Base-by-base conservation (phyloP, 345 rosid species). In the Psidium guajava region DNA sequence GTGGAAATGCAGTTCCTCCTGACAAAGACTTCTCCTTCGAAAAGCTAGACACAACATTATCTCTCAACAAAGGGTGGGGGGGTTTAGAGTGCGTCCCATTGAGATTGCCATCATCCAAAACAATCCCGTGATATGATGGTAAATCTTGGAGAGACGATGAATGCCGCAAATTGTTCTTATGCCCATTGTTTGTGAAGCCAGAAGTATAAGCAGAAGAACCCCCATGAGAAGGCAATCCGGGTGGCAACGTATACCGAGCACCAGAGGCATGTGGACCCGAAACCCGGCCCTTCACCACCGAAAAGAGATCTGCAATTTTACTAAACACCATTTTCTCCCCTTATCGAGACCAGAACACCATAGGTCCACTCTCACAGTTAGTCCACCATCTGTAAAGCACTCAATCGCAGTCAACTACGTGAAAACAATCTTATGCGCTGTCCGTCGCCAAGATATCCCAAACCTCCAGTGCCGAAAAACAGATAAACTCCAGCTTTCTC, bases 131-230 rank as follows among this genome's bases (percentile, higher is more conserved):
- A 85, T 93, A 94, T 0, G 93, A 86, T 47, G 99, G 89, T 82
- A 97, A 93, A 86, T 97, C 99, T 87, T 96, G 99, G 54, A 97
- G 98, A 73, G 99, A 97, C 0, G 99, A 90, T 1, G 99, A 93
- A 52, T 90, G 95, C 69, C 96, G 91, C 90, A 97, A 81, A 89
- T 86, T 89, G 82, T 90, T 92, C 90, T 93, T 94, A 21, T 75
- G 86, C 40, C 90, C 94, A 83, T 90, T 88, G 84, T 86, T 90
- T 36, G 86, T 85, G 82, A 89, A 86, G 88, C 86, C 86, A 86
- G 87, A 89, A 3, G 88, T 84, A 84, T 90, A 87, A 84, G 90
- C 88, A 21, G 49, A 61, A 59, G 90, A 88, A 84, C 88, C 93
- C 69, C 83, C 82, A 83, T 89, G 92, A 8, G 91, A 89, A 1